Evolutionary conservation across 257 asterid genomes (phyloP).

Genomic region (Primulina eburnea): DNA sequence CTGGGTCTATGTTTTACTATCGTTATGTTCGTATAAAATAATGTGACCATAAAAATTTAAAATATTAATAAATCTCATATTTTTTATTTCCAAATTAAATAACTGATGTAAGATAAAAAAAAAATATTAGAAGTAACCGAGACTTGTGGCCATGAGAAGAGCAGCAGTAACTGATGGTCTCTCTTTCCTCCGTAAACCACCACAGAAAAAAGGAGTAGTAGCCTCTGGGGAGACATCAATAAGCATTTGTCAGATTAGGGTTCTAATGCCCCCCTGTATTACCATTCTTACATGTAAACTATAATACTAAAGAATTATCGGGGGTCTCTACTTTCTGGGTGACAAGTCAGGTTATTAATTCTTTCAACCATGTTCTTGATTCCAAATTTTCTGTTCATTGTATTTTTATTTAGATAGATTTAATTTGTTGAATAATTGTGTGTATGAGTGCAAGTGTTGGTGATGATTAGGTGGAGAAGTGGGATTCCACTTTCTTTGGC

Average conservation of each 20-base stretch:
- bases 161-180: neutral
- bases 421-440: neutral
- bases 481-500: conserved; percentile 25
- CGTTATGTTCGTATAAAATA: too few relatives aligned
- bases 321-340: conserved; percentile 19
- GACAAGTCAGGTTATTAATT: conserved; percentile 48
- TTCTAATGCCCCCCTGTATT: conserved; percentile 26
- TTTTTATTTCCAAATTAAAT: too few relatives aligned
- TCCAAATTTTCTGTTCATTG: neutral
- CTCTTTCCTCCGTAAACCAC: conserved; percentile 12
- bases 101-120: too few relatives aligned
- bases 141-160: neutral
- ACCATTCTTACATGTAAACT: neutral
- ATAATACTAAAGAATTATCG: conserved; percentile 22
- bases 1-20: too few relatives aligned
- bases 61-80: too few relatives aligned
- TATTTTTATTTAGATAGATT: neutral
- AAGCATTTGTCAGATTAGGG: conserved; percentile 59
- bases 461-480: conserved; percentile 10
- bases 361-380: conserved; percentile 20
- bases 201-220: conserved; percentile 14
- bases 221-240: conserved; percentile 40
- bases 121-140: too few relatives aligned
- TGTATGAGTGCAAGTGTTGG: neutral
- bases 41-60: too few relatives aligned